A percentile compares a stretch with the other conserved stretches of the same genome.
phyloP scores from a whole-genome alignment of 257 asterid genomes.

The Solanum medicagineum region DNA sequence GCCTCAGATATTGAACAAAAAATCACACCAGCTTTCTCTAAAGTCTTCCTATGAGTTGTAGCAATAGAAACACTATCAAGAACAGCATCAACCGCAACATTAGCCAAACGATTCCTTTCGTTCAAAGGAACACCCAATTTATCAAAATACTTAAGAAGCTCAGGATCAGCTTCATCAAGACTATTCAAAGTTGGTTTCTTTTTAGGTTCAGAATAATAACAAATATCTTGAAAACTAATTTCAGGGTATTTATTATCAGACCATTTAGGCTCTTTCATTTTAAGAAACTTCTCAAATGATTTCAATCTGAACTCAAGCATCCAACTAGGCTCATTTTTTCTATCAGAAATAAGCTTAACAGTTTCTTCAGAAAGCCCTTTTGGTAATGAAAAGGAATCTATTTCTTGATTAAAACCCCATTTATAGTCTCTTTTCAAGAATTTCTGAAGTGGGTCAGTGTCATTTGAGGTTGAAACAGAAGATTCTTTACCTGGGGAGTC shows the following conservation, averaged over 20 bases:
- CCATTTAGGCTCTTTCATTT: conserved; percentile 82
- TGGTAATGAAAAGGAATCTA: conserved; percentile 76
- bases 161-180: conserved; percentile 91
- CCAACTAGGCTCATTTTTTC: conserved; percentile 74
- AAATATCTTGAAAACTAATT: conserved; percentile 62
- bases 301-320: conserved; percentile 78
- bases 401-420: conserved; percentile 79
- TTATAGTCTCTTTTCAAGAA: conserved; percentile 75
- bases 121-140: conserved; percentile 80
- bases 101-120: conserved; percentile 78
- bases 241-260: conserved; percentile 70
- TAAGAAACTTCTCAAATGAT: conserved; percentile 51
- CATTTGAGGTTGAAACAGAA: conserved; percentile 19
- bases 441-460: conserved; percentile 52
- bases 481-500: conserved; percentile 44
- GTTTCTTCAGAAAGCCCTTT: conserved; percentile 81
- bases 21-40: conserved; percentile 83
- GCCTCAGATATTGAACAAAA: conserved; percentile 97
- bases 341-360: conserved; percentile 55
- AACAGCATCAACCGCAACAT: conserved; percentile 94
- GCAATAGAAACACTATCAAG: conserved; percentile 90
- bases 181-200: conserved; percentile 74
- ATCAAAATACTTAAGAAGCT: conserved; percentile 69
- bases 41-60: conserved; percentile 75
- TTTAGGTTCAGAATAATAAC: conserved; percentile 87